Conservation (phyloP, 805 yeast species). For the Candida boleticola region DNA sequence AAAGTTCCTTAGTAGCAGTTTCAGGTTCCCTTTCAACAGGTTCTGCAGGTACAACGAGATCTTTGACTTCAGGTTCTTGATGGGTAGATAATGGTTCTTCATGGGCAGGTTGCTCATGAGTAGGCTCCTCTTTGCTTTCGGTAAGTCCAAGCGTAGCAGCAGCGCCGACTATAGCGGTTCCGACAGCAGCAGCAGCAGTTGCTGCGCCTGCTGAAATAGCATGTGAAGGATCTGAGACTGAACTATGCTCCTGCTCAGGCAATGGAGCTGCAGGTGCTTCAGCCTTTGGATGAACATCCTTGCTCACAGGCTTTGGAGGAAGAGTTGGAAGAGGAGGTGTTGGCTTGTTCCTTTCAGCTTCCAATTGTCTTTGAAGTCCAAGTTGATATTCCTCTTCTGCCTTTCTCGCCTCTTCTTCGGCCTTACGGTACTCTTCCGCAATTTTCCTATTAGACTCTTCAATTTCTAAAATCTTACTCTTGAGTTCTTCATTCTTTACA, state of each 20-base stretch:
- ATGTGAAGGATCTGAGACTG: no score
- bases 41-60: no score
- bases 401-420: conserved; percentile 14
- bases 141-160: conserved; percentile 2
- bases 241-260: no score
- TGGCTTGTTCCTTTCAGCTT: conserved; percentile 16
- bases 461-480: conserved; percentile 24
- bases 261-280: background rate
- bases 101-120: no score
- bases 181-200: conserved; percentile 15
- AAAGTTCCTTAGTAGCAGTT: conserved; percentile 21
- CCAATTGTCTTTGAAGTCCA: background rate
- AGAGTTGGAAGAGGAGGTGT: conserved; percentile 1
- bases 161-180: conserved; percentile 19
- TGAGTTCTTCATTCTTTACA: conserved; percentile 41
- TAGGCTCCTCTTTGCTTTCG: no score
- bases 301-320: background rate
- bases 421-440: conserved; percentile 20
- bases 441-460: conserved; percentile 21
- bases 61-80: conserved; percentile 3
- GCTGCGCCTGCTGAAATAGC: background rate
- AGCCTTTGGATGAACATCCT: background rate
- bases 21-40: conserved; percentile 12
- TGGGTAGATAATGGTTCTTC: conserved; percentile 4
- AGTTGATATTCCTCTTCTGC: conserved; percentile 14